Percentiles rank a stretch among this genome's conserved stretches.
These are phyloP conservation scores for Phytophthora macrochlamydospora DNA, from an alignment of 352 stramenopile species.

Conservation along the genomic window DNA sequence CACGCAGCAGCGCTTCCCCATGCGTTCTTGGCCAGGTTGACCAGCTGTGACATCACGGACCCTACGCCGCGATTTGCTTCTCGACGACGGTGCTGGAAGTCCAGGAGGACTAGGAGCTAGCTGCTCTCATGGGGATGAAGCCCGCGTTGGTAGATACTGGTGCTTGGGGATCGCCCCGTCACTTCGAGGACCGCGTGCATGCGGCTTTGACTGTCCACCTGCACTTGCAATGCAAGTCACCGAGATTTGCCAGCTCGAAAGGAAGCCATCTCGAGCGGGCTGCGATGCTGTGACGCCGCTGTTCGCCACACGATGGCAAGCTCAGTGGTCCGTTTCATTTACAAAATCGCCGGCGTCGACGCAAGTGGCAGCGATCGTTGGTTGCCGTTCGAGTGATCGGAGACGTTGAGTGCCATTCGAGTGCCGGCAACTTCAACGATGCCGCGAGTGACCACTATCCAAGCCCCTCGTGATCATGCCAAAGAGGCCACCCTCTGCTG, in stretches of 20 bases:
- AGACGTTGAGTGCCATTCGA: conserved; percentile 4
- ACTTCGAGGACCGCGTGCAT: not conserved
- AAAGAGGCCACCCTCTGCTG: conserved; percentile 18
- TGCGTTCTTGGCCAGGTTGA: not conserved
- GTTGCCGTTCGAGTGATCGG: not conserved
- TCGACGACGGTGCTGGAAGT: too few relatives aligned
- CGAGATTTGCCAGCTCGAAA: not conserved
- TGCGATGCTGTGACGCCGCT: not conserved
- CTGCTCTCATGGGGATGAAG: too few relatives aligned
- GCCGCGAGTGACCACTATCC: conserved; percentile 3
- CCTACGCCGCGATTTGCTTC: not conserved
- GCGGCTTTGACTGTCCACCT: not conserved
- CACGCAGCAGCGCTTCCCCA: too few relatives aligned
- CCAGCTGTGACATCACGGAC: not conserved
- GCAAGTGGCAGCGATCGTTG: not conserved
- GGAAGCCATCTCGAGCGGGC: not conserved
- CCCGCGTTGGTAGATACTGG: too few relatives aligned
- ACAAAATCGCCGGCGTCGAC: conserved; percentile 9
- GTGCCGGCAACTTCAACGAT: conserved; percentile 28
- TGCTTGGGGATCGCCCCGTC: too few relatives aligned
- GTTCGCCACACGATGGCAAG: not conserved
- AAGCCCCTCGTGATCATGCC: conserved; percentile 6
- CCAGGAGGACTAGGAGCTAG: too few relatives aligned
- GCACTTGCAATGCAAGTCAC: not conserved
- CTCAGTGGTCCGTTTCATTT: not conserved